phyloP scores from a whole-genome alignment of 2,329 filamentous ascomycete genomes.

The Colletotrichum horii region DNA sequence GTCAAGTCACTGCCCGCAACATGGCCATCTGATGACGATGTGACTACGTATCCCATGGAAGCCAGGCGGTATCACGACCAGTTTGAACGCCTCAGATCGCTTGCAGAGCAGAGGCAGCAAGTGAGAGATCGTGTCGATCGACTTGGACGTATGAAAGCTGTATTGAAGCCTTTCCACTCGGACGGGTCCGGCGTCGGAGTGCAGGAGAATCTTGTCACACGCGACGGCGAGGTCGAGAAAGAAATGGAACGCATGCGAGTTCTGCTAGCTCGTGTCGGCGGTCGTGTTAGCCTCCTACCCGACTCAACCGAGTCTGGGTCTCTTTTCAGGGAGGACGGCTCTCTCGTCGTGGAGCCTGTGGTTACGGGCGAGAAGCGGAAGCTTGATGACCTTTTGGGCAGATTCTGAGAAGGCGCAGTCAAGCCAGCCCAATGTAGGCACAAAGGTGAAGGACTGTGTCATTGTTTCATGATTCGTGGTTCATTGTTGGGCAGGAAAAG shows the following conservation, averaged over 20 bases:
- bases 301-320: constrained; percentile 19
- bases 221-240: constrained; percentile 67
- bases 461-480: background rate
- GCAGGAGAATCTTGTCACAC: constrained; percentile 71
- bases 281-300: constrained; percentile 50
- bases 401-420: constrained; percentile 27
- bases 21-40: constrained; percentile 50
- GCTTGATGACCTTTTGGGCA: constrained; percentile 45
- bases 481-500: background rate
- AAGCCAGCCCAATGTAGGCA: background rate
- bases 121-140: constrained; percentile 47
- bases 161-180: constrained; percentile 54
- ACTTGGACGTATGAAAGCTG: constrained; percentile 52
- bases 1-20: constrained; percentile 52
- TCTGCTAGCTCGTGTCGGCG: constrained; percentile 64
- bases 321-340: constrained; percentile 24
- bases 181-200: constrained; percentile 42
- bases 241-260: constrained; percentile 72
- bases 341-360: constrained; percentile 36
- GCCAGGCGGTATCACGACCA: constrained; percentile 57
- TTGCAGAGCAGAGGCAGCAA: constrained; percentile 50
- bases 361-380: constrained; percentile 46
- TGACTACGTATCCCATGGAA: constrained; percentile 45
- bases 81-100: constrained; percentile 51
- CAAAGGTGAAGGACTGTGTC: background rate